Conservation (phyloP, 768 basidiomycete species). For the Kwoniella heveanensis region DNA sequence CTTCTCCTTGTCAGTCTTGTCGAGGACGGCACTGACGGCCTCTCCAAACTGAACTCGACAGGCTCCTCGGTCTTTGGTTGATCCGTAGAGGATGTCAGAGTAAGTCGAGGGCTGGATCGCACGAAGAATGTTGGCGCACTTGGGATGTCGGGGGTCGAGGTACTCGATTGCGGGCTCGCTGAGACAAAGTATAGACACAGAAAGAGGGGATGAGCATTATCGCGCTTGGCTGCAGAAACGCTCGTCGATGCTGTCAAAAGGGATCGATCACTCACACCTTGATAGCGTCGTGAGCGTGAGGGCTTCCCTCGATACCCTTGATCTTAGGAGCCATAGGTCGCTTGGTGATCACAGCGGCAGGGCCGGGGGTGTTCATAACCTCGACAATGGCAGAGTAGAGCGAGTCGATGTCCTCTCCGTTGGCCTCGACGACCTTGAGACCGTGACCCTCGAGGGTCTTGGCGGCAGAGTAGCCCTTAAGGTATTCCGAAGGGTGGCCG, state of each 20-base stretch:
- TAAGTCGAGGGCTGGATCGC: constrained; percentile 66
- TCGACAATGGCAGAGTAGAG: constrained; percentile 70
- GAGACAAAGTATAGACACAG: no score
- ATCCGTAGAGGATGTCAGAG: constrained; percentile 69
- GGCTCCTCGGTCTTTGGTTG: constrained; percentile 72
- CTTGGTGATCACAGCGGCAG: constrained; percentile 76
- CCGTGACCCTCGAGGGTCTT: constrained; percentile 81
- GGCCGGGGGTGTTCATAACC: constrained; percentile 67
- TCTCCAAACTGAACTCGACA: constrained; percentile 84
- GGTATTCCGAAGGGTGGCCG: constrained; percentile 84
- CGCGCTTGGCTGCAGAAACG: no score
- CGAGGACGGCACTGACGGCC: constrained; percentile 76
- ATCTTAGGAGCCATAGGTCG: constrained; percentile 71
- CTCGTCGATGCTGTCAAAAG: no score
- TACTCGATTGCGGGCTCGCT: constrained; percentile 78
- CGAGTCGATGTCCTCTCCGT: constrained; percentile 78
- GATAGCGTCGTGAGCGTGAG: constrained; percentile 71
- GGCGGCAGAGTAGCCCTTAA: constrained; percentile 71
- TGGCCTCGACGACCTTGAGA: constrained; percentile 69
- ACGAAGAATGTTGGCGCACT: constrained; percentile 63
- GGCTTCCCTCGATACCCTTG: constrained; percentile 73
- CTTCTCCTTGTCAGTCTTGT: constrained; percentile 73
- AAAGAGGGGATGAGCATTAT: no score
- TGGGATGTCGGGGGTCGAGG: constrained; percentile 66
- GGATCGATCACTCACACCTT: constrained; percentile 36